Conservation (phyloP, 78 protist species). For the Bodo saltans region DNA sequence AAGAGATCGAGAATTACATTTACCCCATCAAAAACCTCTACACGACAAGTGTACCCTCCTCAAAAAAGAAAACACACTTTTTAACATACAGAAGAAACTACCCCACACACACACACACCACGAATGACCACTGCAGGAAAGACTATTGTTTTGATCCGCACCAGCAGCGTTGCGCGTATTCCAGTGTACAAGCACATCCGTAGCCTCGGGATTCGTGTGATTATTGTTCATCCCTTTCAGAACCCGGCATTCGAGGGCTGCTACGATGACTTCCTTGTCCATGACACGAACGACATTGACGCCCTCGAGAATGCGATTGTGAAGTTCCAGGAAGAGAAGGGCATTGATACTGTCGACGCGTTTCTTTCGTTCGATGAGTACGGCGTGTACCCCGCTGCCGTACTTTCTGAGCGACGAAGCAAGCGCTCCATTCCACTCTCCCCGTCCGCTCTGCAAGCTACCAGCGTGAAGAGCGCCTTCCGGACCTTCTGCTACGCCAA, state of each 20-base stretch:
- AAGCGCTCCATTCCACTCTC: not conserved
- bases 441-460: not conserved
- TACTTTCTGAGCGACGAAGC: not conserved
- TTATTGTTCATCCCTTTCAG: not conserved
- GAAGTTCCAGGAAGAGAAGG: not conserved
- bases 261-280: not conserved
- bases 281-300: not conserved
- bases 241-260: not conserved
- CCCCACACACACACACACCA: too few species aligned
- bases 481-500: not conserved
- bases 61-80: too few species aligned
- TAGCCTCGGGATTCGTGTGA: not conserved
- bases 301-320: not conserved
- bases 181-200: not conserved
- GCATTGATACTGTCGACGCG: not conserved
- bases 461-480: not conserved
- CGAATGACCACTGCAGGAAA: too few species aligned
- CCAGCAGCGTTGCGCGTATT: not conserved
- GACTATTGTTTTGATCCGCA: not conserved
- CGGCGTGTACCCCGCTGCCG: conserved; percentile 11
- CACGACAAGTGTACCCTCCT: too few species aligned
- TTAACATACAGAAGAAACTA: too few species aligned
- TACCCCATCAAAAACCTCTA: too few species aligned
- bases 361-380: conserved; percentile 9
- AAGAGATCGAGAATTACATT: too few species aligned